phyloP scores from a whole-genome alignment of 148 eudicot species.

The Vaccinium corymbosum region DNA sequence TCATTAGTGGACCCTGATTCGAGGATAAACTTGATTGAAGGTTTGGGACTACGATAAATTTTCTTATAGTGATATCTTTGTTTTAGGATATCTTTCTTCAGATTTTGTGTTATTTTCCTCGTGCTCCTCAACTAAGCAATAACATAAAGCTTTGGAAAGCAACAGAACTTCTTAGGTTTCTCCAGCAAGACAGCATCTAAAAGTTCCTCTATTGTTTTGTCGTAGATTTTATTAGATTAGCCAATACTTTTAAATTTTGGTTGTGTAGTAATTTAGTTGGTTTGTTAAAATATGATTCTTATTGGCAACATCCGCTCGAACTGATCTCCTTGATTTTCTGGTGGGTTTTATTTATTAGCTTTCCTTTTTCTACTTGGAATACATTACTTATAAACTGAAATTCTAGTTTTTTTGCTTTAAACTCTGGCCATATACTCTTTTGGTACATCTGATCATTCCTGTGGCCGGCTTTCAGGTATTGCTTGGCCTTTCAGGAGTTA shows the following conservation, averaged over 20 bases:
- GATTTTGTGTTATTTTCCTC: background rate
- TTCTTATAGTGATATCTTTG: background rate
- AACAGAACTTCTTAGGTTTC: background rate
- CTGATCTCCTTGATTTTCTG: slow-evolving; percentile 2
- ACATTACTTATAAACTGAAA: background rate
- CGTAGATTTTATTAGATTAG: background rate
- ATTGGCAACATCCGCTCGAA: background rate
- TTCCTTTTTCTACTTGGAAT: slow-evolving; percentile 4
- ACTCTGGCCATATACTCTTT: background rate
- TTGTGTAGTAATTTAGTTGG: background rate
- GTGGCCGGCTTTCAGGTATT: slow-evolving; percentile 51
- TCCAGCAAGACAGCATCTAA: background rate
- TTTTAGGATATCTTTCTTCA: background rate
- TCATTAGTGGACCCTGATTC: background rate
- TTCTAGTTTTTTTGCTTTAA: background rate
- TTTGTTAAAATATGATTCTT: background rate
- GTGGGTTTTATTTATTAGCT: background rate
- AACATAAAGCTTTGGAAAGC: background rate
- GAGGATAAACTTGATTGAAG: background rate
- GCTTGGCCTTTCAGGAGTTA: slow-evolving; percentile 92
- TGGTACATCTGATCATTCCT: background rate
- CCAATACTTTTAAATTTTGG: background rate
- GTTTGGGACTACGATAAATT: background rate
- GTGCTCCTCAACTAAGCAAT: background rate
- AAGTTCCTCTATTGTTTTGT: background rate